These are phyloP conservation scores for Botrytis galanthina DNA, from an alignment of 2,329 filamentous ascomycete species.

Conservation along the genomic window DNA sequence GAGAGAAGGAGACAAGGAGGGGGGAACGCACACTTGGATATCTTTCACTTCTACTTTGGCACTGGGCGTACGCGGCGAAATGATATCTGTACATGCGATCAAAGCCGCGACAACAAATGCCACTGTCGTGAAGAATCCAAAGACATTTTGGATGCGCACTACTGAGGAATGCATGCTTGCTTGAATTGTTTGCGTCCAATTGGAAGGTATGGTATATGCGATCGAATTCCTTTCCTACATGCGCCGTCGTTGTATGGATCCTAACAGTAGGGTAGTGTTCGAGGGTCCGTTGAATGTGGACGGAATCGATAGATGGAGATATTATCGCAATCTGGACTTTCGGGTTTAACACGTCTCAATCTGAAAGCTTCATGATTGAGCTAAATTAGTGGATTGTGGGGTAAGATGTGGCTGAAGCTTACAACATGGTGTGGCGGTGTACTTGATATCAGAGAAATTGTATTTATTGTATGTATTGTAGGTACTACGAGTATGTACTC, in stretches of 20 bases:
- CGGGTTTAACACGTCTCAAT: conserved; percentile 29
- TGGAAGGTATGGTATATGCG: not conserved
- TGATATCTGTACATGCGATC: conserved; percentile 77
- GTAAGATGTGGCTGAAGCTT: conserved; percentile 26
- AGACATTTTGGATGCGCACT: conserved; percentile 84
- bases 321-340: conserved; percentile 18
- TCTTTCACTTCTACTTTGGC: conserved; percentile 67
- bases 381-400: conserved; percentile 27
- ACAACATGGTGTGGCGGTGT: not conserved
- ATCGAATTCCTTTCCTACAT: conserved; percentile 5
- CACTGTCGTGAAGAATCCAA: conserved; percentile 97
- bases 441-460: not conserved
- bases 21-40: conserved; percentile 72
- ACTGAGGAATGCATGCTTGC: conserved; percentile 72
- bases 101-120: conserved; percentile 76
- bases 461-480: not conserved
- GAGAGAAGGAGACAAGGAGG: not conserved
- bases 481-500: not conserved
- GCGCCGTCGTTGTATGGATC: not conserved
- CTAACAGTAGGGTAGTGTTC: not conserved
- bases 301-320: not conserved
- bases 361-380: conserved; percentile 15
- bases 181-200: not conserved
- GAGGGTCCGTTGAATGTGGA: not conserved
- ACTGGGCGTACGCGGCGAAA: conserved; percentile 65